phyloP scores from a whole-genome alignment of 768 basidiomycete genomes.

The Nevesoporus exiguus region DNA sequence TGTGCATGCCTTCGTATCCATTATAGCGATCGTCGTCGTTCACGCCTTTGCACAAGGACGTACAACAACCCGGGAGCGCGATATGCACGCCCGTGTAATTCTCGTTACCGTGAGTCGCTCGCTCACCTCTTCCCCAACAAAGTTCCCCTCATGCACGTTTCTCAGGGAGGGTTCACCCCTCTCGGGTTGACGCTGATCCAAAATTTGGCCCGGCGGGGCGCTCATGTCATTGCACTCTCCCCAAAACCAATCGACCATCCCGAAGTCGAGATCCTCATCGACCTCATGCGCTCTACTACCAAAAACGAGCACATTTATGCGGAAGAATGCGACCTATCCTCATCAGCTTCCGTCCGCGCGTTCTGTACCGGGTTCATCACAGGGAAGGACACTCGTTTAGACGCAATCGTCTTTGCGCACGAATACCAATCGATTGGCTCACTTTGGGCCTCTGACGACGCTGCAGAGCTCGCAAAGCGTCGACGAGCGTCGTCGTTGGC shows the following conservation, averaged over 20 bases:
- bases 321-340: slow-evolving; percentile 71
- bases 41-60: slow-evolving; percentile 66
- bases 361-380: slow-evolving; percentile 71
- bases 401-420: slow-evolving; percentile 75
- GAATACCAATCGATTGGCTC: slow-evolving; percentile 68
- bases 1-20: slow-evolving; percentile 45
- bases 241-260: slow-evolving; percentile 48
- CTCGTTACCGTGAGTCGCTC: slow-evolving; percentile 59
- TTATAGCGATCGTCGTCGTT: slow-evolving; percentile 45
- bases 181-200: slow-evolving; percentile 66
- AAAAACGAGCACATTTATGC: slow-evolving; percentile 77
- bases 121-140: neutral
- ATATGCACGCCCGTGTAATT: slow-evolving; percentile 68
- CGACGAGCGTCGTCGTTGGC: slow-evolving; percentile 56
- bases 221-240: slow-evolving; percentile 74
- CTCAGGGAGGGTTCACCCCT: slow-evolving; percentile 72
- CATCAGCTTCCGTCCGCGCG: slow-evolving; percentile 59
- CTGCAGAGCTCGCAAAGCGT: slow-evolving; percentile 29
- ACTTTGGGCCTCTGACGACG: slow-evolving; percentile 32
- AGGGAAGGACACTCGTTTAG: slow-evolving; percentile 64
- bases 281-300: slow-evolving; percentile 63
- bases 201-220: slow-evolving; percentile 66
- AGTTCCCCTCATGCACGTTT: neutral
- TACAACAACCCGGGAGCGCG: slow-evolving; percentile 67
- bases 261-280: slow-evolving; percentile 56